These are phyloP conservation scores for Gomphus sp. DNA, from an alignment of 1,284 basidiomycete genomes.

Conservation along the genomic window DNA sequence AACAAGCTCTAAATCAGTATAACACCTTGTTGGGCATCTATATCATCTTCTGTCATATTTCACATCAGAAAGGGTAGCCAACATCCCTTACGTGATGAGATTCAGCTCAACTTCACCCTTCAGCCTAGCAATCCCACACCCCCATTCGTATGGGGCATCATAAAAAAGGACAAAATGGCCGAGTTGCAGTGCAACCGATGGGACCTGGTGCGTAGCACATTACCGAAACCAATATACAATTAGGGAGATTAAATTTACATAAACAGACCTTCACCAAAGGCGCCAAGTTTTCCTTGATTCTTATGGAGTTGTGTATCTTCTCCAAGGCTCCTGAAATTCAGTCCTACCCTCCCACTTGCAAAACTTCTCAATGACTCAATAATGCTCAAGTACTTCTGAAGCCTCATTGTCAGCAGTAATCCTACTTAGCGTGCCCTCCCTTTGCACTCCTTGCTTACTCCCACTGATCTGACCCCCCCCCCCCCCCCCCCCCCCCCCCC, in stretches of 20 bases:
- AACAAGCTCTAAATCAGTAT: no score
- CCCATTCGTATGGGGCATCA: constrained; percentile 78
- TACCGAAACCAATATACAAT: background rate
- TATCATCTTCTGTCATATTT: no score
- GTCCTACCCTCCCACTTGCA: constrained; percentile 40
- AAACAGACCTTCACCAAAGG: constrained; percentile 72
- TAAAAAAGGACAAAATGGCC: constrained; percentile 69
- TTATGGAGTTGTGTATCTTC: constrained; percentile 59
- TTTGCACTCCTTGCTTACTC: no score
- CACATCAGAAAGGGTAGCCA: no score
- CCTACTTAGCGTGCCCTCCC: no score
- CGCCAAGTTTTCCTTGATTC: constrained; percentile 54
- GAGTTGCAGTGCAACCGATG: constrained; percentile 65
- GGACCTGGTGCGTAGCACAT: constrained; percentile 64
- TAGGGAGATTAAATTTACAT: no score
- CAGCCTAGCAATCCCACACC: constrained; percentile 39
- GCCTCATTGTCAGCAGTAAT: constrained; percentile 51
- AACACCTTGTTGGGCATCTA: no score
- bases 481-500: no score
- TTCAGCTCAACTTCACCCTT: constrained; percentile 73
- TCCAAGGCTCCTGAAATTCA: constrained; percentile 74
- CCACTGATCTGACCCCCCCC: no score
- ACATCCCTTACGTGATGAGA: no score
- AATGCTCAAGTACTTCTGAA: constrained; percentile 68
- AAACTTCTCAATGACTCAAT: constrained; percentile 53